These are phyloP conservation scores for Gloeostereum incarnatum DNA, from an alignment of 768 basidiomycete genomes.

Conservation along the genomic window DNA sequence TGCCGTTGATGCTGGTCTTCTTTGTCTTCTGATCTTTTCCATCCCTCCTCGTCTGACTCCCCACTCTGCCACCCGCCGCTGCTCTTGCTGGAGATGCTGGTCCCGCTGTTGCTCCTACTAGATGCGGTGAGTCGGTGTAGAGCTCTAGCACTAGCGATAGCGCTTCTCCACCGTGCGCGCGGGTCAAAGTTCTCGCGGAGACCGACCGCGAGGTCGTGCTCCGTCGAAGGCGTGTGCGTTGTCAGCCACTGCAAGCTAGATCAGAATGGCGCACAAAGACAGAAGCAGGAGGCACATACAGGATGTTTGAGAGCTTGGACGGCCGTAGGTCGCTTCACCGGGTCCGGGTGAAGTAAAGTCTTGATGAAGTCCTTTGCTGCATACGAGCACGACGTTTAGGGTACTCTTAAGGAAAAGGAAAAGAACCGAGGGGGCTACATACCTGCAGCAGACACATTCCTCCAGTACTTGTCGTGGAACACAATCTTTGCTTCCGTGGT, in stretches of 20 bases:
- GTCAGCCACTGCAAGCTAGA: conserved; percentile 56
- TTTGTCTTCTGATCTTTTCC: no score
- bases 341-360: conserved; percentile 61
- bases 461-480: conserved; percentile 94
- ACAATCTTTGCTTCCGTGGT: conserved; percentile 80
- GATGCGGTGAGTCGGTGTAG: conserved; percentile 29
- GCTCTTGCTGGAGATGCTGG: no score
- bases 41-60: no score
- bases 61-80: no score
- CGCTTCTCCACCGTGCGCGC: conserved; percentile 61
- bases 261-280: not conserved
- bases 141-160: conserved; percentile 46
- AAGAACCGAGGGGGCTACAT: conserved; percentile 6
- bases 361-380: conserved; percentile 82
- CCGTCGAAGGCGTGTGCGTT: conserved; percentile 48
- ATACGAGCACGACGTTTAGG: no score
- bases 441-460: conserved; percentile 78
- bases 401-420: not conserved
- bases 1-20: no score
- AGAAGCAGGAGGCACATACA: conserved; percentile 27
- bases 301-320: conserved; percentile 58
- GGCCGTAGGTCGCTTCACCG: conserved; percentile 63
- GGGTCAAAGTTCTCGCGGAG: conserved; percentile 81
- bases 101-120: no score
- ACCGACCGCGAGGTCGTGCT: conserved; percentile 65